Base-by-base conservation (phyloP, 1,284 basidiomycete genomes). In the Polyporus tsugae region DNA sequence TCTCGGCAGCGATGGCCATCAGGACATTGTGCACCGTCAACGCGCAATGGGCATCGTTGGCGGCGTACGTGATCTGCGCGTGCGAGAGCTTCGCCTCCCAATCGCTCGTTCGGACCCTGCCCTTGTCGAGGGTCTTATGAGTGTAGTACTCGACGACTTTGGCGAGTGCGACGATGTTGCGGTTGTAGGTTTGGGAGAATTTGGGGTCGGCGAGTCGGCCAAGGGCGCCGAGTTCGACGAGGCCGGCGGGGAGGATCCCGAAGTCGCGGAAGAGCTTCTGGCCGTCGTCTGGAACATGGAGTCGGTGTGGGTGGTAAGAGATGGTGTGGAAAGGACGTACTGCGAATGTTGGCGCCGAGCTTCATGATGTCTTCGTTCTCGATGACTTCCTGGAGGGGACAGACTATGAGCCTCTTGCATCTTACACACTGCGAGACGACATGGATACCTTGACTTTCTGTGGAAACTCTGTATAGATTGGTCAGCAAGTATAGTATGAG, bases 191-290 rank as follows among this genome's bases (percentile, higher is more conserved):
- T 19, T 75, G 63, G 15, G 70, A 71, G 68, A 84, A 85, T 2
- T 72, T 65, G 4, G 80, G 78, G 71, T 91, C 90, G 1, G 84
- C 86, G 44, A 81, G 78, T 4, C 76, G 75, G 2, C 87, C 87
- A 17, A 91, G 76, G 0, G 78, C 79, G 3, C 86, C 87, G 2
- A 91, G 86, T 69, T 91, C 89, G 11, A 90, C 82, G 2, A 90
- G 82, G 55, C 83, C 84, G 29, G 79, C 77, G 9, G 85, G 78
- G 41, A 81, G 76, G 65, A 91, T 82, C n/a, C 86, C 87, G 72
- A 84, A 90, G 75, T 91, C 89, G 29, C 82, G 79, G 70, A 85
- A 87, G 4, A 91, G 81, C 71, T 91, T 91, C 72, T 82, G 80
- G 7, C 87, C 90, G 46, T 91, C 90, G 62, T 85, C 89, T 90